These are phyloP conservation scores for Plasmodium coatneyi DNA, from an alignment of 169 alveolate species.

Conservation along the genomic window DNA sequence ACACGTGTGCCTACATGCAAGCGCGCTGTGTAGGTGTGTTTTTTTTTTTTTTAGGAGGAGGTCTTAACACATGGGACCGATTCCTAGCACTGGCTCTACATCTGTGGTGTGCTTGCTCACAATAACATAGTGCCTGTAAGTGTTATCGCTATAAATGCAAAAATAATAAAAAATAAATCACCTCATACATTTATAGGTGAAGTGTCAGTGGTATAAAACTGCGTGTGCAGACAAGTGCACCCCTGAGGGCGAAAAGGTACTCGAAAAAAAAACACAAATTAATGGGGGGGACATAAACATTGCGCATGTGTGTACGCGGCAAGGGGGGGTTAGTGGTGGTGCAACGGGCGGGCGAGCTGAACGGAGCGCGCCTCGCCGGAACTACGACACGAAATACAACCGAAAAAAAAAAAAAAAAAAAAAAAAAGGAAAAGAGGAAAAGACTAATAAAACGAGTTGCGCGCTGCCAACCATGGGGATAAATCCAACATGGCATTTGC, in stretches of 20 bases:
- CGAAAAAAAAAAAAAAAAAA: not conserved
- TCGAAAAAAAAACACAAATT: not conserved
- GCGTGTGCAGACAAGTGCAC: conserved; percentile 5
- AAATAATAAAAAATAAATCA: not conserved
- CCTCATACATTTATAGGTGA: not conserved
- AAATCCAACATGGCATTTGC: not conserved
- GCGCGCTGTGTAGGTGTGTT: not conserved
- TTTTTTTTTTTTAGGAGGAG: not conserved
- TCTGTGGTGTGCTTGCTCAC: not conserved
- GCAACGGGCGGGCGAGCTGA: not conserved
- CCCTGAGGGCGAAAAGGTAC: not conserved
- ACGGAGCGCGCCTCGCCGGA: not conserved
- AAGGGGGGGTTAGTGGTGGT: too few relatives aligned
- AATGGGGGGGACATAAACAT: not conserved
- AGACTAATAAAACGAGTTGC: not conserved
- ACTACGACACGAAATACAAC: not conserved
- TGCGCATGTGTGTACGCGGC: not conserved
- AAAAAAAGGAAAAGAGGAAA: not conserved
- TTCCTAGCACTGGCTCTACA: not conserved
- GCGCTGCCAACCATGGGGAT: not conserved
- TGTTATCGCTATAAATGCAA: not conserved
- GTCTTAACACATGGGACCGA: not conserved
- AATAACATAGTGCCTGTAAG: too few relatives aligned
- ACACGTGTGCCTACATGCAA: not conserved
- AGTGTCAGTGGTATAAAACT: not conserved